Evolutionary conservation across 768 basidiomycete genomes (phyloP), one percentile per base, ranked within the genome.

Genomic region (Mrakia gelida): DNA sequence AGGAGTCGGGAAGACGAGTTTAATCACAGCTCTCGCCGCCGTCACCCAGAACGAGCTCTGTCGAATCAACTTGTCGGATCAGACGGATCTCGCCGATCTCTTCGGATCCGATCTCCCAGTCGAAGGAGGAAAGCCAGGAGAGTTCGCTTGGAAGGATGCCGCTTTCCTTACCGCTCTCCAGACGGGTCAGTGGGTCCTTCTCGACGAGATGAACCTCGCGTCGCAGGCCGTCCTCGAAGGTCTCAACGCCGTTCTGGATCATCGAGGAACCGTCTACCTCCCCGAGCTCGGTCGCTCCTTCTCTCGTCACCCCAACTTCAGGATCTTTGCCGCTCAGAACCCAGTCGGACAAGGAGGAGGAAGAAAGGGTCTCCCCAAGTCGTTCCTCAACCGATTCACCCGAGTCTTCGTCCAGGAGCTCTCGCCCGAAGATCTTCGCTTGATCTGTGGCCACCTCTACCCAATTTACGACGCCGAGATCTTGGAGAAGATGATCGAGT

Each of bases 371-470:
- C 88, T 99, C 9, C 97, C 97, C 0, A 96, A 93, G 82, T 98
- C 97, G 0, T 99, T 97, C 85, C 87, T 98, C 75, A 97, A 99
- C 84, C 91, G 97, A 23, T 99, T 99, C 86, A 98, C 94, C n/a
- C 95, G 95, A 84, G 97, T 98, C 59, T 94, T 94, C 82, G 86
- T 98, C 67, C 90, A 95, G 81, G 93, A 96, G 81, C 88, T 98
- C 54, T 89, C 90, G 0, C 83, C 90, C 0, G 85, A 88, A 45
- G 97, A 99, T 84, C 87, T 97, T 74, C 86, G 91, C 63, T 85
- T 91, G 30, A 91, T 98, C 77, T 95, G 92, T 81, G 88, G 87
- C 49, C 88, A 90, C 73, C 87, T 93, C 30, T 92, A 91, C 84
- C 91, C 91, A 7, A 84, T 86, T 23, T 85, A 89, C 49, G 88